A percentile compares a stretch with the other conserved stretches of the same genome.
These are phyloP conservation scores for Paramecium pentaurelia DNA, from an alignment of 73 alveolate species.

Conservation along the genomic window DNA sequence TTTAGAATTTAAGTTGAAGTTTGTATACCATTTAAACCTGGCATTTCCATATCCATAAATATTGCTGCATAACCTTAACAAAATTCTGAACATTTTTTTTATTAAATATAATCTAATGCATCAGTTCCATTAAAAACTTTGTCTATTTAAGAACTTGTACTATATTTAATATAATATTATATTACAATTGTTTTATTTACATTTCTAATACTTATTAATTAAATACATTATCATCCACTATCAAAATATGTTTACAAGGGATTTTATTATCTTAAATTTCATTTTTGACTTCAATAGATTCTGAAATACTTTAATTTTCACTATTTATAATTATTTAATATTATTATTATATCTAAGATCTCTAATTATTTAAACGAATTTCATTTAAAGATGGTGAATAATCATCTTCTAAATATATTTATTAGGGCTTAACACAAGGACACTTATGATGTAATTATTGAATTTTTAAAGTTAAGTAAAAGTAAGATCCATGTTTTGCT, in stretches of 20 bases:
- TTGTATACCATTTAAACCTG: not conserved
- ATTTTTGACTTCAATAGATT: not conserved
- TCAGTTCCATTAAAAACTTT: not conserved
- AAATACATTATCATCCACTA: conserved; percentile 14
- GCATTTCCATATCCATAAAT: conserved; percentile 54
- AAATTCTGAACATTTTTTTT: not conserved
- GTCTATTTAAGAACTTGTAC: not conserved
- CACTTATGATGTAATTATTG: not conserved
- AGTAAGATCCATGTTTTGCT: not conserved
- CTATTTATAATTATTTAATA: not conserved
- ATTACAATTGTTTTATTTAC: not conserved
- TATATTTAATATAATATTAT: not conserved
- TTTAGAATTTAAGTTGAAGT: not conserved
- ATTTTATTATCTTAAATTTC: not conserved
- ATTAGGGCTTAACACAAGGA: not conserved
- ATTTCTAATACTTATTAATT: not conserved
- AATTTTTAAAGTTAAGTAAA: not conserved
- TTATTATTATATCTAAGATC: not conserved
- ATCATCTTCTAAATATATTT: not conserved
- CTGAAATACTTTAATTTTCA: not conserved
- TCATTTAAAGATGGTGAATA: not conserved
- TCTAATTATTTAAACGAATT: not conserved
- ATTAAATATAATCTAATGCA: not conserved
- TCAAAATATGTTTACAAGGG: not conserved
- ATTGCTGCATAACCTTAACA: not conserved